phyloP scores from a whole-genome alignment of 352 stramenopile genomes.

The Pythium guiyangense region DNA sequence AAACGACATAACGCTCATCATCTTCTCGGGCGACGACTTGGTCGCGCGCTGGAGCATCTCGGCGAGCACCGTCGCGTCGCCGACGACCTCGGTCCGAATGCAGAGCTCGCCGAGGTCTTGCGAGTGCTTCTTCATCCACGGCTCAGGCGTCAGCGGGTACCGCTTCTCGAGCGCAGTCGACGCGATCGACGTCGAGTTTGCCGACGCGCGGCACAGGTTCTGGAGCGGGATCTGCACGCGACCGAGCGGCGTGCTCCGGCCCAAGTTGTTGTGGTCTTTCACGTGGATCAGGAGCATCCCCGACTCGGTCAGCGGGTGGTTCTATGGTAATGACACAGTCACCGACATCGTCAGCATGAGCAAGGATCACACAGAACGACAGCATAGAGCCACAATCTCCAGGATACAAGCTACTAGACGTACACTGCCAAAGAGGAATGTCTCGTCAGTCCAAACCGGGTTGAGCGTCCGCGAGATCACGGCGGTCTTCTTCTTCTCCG shows the following conservation, averaged over 20 bases:
- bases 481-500: conserved; percentile 67
- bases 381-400: too few relatives aligned
- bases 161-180: conserved; percentile 43
- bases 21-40: conserved; percentile 33
- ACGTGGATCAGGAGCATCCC: conserved; percentile 57
- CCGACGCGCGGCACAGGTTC: conserved; percentile 53
- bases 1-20: conserved; percentile 50
- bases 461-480: conserved; percentile 69
- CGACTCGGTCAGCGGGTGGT: conserved; percentile 37
- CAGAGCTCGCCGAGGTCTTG: conserved; percentile 57
- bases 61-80: conserved; percentile 46
- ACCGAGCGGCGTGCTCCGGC: conserved; percentile 53
- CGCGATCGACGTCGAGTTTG: conserved; percentile 46
- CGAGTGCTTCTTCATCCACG: conserved; percentile 66
- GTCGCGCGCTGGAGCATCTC: conserved; percentile 42
- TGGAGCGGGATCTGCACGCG: conserved; percentile 60
- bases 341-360: too few relatives aligned
- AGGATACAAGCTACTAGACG: conserved; percentile 12
- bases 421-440: conserved; percentile 62
- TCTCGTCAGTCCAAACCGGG: conserved; percentile 60
- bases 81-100: conserved; percentile 60
- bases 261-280: conserved; percentile 72
- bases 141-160: conserved; percentile 54
- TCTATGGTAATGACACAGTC: too few relatives aligned
- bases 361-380: too few relatives aligned